These are phyloP conservation scores for Eucalyptus cladocalyx DNA, from an alignment of 345 rosid genomes.

Conservation along the genomic window DNA sequence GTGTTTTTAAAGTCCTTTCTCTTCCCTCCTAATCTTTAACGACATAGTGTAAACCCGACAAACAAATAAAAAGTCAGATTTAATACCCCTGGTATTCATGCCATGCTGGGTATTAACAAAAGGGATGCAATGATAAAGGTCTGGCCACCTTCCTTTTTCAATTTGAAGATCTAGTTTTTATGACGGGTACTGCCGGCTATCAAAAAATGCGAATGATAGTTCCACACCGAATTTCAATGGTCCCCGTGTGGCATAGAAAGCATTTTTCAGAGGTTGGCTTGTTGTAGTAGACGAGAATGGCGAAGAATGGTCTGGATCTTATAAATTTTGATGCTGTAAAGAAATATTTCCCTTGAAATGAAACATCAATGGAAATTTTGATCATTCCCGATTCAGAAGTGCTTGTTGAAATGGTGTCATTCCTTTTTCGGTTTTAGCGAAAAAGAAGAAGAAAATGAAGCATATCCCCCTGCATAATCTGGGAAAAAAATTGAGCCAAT, in stretches of 20 bases:
- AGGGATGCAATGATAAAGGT: background rate
- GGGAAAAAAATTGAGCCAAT: accelerated
- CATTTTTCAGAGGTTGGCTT: background rate
- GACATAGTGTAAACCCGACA: background rate
- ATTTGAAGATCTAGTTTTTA: background rate
- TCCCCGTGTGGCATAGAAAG: background rate
- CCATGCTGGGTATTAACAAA: background rate
- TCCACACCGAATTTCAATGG: background rate
- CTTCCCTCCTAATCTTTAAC: accelerated
- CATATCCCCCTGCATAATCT: accelerated
- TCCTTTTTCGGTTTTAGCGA: accelerated
- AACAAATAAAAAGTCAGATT: accelerated
- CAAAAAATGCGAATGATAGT: accelerated
- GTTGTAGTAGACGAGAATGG: background rate
- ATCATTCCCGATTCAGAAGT: background rate
- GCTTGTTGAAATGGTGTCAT: background rate
- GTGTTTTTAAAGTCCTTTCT: background rate
- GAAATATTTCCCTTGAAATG: background rate
- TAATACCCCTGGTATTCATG: accelerated
- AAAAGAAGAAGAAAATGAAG: too few relatives aligned
- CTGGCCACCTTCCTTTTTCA: background rate
- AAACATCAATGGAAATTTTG: background rate
- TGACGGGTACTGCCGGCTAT: background rate
- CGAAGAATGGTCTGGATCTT: background rate
- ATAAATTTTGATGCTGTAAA: background rate